Conservation (phyloP, 2,329 filamentous ascomycete species). For the Neofusicoccum umdonicola region DNA sequence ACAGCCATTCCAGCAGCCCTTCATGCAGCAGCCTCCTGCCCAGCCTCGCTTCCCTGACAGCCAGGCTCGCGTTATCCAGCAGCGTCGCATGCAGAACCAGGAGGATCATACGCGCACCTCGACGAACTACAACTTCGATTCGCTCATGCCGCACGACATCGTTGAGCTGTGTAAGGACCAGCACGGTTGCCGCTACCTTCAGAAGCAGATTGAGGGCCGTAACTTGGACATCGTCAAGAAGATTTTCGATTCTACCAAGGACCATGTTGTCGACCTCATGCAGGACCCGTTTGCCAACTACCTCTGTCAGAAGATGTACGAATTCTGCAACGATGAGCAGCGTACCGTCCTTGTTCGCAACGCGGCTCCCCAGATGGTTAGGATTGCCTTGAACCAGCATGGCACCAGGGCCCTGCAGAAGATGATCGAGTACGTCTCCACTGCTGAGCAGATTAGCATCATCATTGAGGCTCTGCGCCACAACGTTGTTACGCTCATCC, state of each 20-base stretch:
- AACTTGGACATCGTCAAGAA: conserved; percentile 79
- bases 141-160: conserved; percentile 77
- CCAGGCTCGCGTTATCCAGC: conserved; percentile 72
- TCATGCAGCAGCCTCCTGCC: conserved; percentile 34
- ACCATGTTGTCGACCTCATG: conserved; percentile 96
- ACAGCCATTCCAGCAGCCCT: conserved; percentile 22
- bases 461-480: conserved; percentile 82
- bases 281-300: conserved; percentile 96
- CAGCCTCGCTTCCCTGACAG: conserved; percentile 63
- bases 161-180: conserved; percentile 95
- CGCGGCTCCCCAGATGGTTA: conserved; percentile 80
- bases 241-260: conserved; percentile 91
- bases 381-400: conserved; percentile 94
- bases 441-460: conserved; percentile 74
- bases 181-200: conserved; percentile 92
- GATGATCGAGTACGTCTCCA: conserved; percentile 98
- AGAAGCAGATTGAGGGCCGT: conserved; percentile 94
- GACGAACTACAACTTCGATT: conserved; percentile 62
- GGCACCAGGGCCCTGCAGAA: conserved; percentile 95
- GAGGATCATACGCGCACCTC: conserved; percentile 71
- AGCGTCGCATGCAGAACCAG: conserved; percentile 70
- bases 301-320: conserved; percentile 95
- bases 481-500: conserved; percentile 89
- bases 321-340: conserved; percentile 93
- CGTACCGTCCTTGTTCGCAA: conserved; percentile 90